Evolutionary conservation across 441 rosid genomes (phyloP), one percentile per base, ranked within the genome.

Genomic region (Arabidopsis hybrid): DNA sequence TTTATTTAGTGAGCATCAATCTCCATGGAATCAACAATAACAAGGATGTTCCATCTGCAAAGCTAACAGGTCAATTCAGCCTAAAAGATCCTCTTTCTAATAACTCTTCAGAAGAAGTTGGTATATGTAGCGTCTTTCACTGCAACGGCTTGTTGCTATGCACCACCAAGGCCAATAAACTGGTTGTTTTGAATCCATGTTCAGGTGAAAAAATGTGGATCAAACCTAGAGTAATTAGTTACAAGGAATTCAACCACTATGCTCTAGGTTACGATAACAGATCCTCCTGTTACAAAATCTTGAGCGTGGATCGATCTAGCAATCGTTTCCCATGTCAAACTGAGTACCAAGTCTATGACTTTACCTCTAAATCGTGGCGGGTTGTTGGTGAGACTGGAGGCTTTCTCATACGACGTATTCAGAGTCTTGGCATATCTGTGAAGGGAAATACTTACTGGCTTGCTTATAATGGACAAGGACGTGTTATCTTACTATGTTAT

Each of bases 71-170:
- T 34, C 43, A 31, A 21, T 43, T 56, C 1, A 57, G 46, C 65
- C 56, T 69, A 6, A 57, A 57, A 45, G 45, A 45, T 43, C 64
- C 55, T 56, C 32, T 43, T 43, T 68, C 64, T 2, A 42, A 2
- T 2, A 42, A 2, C 11, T 16, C 9, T 59, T 36, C 13, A 5
- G 29, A 59, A 68, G n/a, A 56, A 45, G 73, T 57, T 1, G 32
- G 18, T 32, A 57, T 69, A 12, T 3, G 21, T 1, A 9, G 17
- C 4, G 55, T 32, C 40, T 69, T 43, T 57, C 62, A 67, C 52
- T 67, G 62, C 16, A 4, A 67, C 8, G 62, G 71, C 16, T 67
- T 53, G 21, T 53, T 67, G 62, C 49, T 67, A 67, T 67, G 71
- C 40, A 67, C 16, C 14, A 53, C 62, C 11, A 7, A 13, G 0